Conservation (phyloP, 192 early-diverging fungal genomes). For the Linderina pennispora region DNA sequence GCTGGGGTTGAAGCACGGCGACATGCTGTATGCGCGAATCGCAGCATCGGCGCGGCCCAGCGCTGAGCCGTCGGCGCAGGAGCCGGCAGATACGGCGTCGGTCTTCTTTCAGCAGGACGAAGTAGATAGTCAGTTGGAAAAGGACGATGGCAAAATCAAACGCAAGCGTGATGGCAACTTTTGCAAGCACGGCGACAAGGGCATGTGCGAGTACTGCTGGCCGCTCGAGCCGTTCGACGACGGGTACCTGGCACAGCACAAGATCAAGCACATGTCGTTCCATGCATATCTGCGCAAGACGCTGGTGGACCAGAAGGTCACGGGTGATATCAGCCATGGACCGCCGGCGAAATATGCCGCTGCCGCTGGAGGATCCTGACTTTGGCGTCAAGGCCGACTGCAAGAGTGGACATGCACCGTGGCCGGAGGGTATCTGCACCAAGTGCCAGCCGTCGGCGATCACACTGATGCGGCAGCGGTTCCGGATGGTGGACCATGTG, state of each 20-base stretch:
- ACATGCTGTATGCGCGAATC: conserved; percentile 29
- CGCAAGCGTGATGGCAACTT: conserved; percentile 72
- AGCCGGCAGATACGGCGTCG: background rate
- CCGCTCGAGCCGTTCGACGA: conserved; percentile 76
- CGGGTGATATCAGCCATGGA: conserved; percentile 37
- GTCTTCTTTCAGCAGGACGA: conserved; percentile 51
- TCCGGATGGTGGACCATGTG: conserved; percentile 95
- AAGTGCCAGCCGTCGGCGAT: conserved; percentile 96
- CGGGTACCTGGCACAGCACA: conserved; percentile 79
- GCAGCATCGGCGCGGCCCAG: conserved; percentile 24
- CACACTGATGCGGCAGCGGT: conserved; percentile 82
- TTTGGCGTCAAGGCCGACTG: conserved; percentile 79
- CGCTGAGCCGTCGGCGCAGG: conserved; percentile 7
- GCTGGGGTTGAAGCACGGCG: conserved; percentile 35
- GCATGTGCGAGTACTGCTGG: conserved; percentile 43
- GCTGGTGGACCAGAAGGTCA: conserved; percentile 60
- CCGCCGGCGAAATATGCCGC: conserved; percentile 51
- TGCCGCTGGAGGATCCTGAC: conserved; percentile 81
- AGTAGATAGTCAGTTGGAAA: conserved; percentile 77
- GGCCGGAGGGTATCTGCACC: conserved; percentile 93
- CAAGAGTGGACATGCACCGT: conserved; percentile 74
- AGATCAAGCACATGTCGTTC: conserved; percentile 97
- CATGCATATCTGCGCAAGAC: conserved; percentile 82
- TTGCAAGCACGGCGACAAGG: conserved; percentile 46
- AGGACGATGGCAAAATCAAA: conserved; percentile 75